Conservation (phyloP, 768 basidiomycete genomes). For the Trametes elegans region DNA sequence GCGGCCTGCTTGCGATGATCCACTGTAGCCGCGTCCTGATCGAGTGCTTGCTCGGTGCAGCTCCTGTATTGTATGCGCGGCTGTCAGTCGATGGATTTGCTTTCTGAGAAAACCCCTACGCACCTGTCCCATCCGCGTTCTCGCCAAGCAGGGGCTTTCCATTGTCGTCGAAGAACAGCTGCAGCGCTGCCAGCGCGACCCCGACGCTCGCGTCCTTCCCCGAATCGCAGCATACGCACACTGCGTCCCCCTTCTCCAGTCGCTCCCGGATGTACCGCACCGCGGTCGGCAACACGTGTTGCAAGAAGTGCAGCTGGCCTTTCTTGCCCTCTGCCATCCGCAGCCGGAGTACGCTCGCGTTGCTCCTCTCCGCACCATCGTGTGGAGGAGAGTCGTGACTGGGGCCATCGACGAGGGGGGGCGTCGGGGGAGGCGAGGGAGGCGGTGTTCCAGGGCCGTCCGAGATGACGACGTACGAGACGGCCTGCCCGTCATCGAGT, state of each 20-base stretch:
- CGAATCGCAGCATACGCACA: slow-evolving; percentile 53
- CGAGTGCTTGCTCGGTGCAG: slow-evolving; percentile 61
- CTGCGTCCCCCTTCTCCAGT: slow-evolving; percentile 34
- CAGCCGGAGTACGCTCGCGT: slow-evolving; percentile 16
- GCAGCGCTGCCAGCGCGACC: slow-evolving; percentile 56
- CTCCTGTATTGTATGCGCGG: too few relatives aligned
- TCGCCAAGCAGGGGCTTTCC: slow-evolving; percentile 35
- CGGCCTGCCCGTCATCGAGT: not conserved
- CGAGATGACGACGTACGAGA: slow-evolving; percentile 34
- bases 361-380: too few relatives aligned
- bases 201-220: slow-evolving; percentile 68
- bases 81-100: too few relatives aligned
- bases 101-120: too few relatives aligned
- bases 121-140: too few relatives aligned
- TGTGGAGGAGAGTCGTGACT: too few relatives aligned
- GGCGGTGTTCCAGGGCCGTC: too few relatives aligned
- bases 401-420: too few relatives aligned
- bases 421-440: too few relatives aligned
- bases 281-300: slow-evolving; percentile 46
- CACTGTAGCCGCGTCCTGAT: slow-evolving; percentile 80
- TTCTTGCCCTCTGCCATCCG: slow-evolving; percentile 25
- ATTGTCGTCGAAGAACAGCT: slow-evolving; percentile 54
- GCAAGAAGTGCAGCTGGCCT: slow-evolving; percentile 33
- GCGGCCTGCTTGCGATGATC: slow-evolving; percentile 74
- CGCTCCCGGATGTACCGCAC: slow-evolving; percentile 44